Percentiles rank a stretch among this genome's conserved stretches.
These are phyloP conservation scores for Blepharisma stoltei DNA, from an alignment of 73 alveolate species.

Conservation along the genomic window DNA sequence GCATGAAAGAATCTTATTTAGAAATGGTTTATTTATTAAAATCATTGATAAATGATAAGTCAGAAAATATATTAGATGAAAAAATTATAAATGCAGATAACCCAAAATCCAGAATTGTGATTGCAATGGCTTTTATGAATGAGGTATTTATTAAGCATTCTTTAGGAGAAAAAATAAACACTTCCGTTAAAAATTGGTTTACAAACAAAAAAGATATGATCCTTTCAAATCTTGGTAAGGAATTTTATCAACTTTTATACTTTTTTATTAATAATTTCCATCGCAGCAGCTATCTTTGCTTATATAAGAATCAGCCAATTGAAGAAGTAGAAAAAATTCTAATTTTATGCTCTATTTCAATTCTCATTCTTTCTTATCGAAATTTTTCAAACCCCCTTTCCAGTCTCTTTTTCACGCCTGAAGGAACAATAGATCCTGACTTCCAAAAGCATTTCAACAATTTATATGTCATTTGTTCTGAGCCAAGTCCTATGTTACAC, in stretches of 20 bases:
- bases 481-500: background rate
- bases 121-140: conserved; percentile 18
- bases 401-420: background rate
- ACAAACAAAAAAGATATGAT: background rate
- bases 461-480: background rate
- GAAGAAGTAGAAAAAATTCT: background rate
- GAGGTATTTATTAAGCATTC: background rate
- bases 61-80: too few species aligned
- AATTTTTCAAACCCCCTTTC: background rate
- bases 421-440: background rate
- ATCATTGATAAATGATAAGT: too few species aligned
- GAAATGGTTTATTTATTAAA: too few species aligned
- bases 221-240: background rate
- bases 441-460: background rate
- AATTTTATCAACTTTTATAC: background rate
- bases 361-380: background rate
- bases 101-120: too few species aligned
- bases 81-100: too few species aligned
- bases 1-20: too few species aligned
- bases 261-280: conserved; percentile 12
- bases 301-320: background rate
- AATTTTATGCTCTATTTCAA: background rate
- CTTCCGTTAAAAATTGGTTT: background rate
- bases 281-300: background rate
- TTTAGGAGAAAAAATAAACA: background rate